phyloP scores from a whole-genome alignment of 495 filamentous ascomycete species.

The Evernia prunastri region DNA sequence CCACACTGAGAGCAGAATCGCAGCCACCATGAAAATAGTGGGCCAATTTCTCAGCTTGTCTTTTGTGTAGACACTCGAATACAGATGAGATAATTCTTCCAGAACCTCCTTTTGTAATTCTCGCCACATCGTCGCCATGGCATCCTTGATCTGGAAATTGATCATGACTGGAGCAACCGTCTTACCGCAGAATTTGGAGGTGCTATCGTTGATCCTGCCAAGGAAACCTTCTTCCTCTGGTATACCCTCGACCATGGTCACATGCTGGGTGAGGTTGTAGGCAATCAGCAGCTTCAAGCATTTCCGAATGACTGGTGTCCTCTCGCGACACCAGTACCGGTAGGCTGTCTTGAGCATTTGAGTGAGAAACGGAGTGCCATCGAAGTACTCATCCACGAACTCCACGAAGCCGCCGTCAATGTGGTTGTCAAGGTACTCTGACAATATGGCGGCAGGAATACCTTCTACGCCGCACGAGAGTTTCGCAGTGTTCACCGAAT shows the following conservation, averaged over 20 bases:
- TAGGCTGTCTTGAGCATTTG: constrained; percentile 91
- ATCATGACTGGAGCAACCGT: constrained; percentile 91
- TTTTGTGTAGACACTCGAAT: constrained; percentile 88
- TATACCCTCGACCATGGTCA: constrained; percentile 84
- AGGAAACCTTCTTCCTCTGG: constrained; percentile 69
- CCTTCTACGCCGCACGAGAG: constrained; percentile 80
- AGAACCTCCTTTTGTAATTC: constrained; percentile 90
- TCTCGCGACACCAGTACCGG: constrained; percentile 77
- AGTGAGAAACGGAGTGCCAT: constrained; percentile 85
- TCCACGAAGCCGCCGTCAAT: constrained; percentile 70
- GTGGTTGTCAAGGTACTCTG: constrained; percentile 87
- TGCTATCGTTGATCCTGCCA: constrained; percentile 70
- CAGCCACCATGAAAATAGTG: constrained; percentile 90
- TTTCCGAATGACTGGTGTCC: constrained; percentile 79
- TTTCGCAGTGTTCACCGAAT: constrained; percentile 76
- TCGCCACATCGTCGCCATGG: constrained; percentile 92
- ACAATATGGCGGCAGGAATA: constrained; percentile 65
- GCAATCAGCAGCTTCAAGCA: constrained; percentile 85
- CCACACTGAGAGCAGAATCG: constrained; percentile 85
- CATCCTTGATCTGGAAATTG: constrained; percentile 96
- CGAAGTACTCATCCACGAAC: constrained; percentile 90
- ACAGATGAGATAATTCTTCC: constrained; percentile 81
- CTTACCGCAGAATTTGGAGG: constrained; percentile 78
- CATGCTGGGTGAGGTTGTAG: constrained; percentile 85
- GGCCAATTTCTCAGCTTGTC: constrained; percentile 96